phyloP scores from a whole-genome alignment of 139 green algal species.

The Chara braunii region DNA sequence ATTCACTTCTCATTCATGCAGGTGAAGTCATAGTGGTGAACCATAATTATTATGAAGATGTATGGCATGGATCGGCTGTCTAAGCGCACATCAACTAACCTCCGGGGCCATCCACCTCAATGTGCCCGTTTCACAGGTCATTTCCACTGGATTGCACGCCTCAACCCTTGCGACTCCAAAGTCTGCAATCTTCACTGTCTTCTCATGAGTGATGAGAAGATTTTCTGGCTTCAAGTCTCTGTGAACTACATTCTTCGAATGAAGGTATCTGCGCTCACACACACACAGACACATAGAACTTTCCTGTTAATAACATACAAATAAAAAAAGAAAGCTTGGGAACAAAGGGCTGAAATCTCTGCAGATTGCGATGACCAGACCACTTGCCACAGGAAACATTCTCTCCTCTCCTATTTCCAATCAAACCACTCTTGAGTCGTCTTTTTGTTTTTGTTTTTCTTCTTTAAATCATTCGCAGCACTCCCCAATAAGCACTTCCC shows the following conservation, averaged over 20 bases:
- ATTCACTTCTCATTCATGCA: neutral
- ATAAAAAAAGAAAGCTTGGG: neutral
- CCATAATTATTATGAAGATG: neutral
- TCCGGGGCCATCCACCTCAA: conserved; percentile 98
- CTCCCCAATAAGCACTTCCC: too few species aligned
- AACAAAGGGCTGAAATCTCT: neutral
- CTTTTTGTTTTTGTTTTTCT: too few species aligned
- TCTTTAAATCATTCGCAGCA: too few species aligned
- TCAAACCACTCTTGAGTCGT: too few species aligned
- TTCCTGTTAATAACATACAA: neutral
- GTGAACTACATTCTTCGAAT: conserved; percentile 24
- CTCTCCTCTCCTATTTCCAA: too few species aligned
- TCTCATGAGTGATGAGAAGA: conserved; percentile 25
- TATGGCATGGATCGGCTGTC: neutral
- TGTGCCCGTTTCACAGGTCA: conserved; percentile 95
- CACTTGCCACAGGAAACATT: neutral
- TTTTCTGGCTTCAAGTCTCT: conserved; percentile 38
- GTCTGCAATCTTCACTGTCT: conserved; percentile 68
- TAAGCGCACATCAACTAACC: too few species aligned
- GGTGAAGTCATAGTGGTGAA: neutral
- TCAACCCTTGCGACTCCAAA: conserved; percentile 94
- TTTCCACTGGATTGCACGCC: conserved; percentile 64
- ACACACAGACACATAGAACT: neutral
- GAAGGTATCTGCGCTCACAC: conserved; percentile 17
- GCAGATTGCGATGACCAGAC: neutral